phyloP scores from a whole-genome alignment of 306 rosid genomes.

The Pyrus communis region DNA sequence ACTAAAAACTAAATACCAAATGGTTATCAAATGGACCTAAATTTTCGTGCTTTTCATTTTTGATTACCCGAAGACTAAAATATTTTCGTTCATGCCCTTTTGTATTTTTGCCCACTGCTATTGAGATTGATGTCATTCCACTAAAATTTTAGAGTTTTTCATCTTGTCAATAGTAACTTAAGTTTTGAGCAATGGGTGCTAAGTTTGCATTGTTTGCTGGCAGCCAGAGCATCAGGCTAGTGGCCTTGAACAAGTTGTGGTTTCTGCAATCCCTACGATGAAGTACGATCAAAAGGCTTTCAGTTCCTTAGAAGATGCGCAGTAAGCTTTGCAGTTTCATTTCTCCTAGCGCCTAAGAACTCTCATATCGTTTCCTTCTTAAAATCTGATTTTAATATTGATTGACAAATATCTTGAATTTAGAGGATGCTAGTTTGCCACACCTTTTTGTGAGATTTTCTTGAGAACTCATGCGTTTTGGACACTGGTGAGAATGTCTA shows the following conservation, averaged over 20 bases:
- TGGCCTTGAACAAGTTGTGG: constrained; percentile 64
- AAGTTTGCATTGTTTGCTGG: constrained; percentile 49
- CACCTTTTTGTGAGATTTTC: neutral
- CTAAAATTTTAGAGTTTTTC: neutral
- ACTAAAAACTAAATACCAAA: too few relatives aligned
- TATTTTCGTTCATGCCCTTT: neutral
- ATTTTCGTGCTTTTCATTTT: neutral
- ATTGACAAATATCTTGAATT: neutral
- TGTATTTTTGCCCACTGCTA: neutral
- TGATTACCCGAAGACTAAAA: neutral
- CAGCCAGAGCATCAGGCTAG: constrained; percentile 75
- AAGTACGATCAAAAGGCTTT: constrained; percentile 75
- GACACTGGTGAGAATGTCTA: neutral
- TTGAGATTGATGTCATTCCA: neutral
- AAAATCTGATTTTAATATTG: neutral
- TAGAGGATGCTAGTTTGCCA: neutral
- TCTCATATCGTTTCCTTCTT: neutral
- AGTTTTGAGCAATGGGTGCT: constrained; percentile 23
- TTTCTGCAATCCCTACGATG: constrained; percentile 91
- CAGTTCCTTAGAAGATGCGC: constrained; percentile 67
- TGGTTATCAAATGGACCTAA: neutral
- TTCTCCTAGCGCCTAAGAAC: neutral
- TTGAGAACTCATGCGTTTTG: neutral
- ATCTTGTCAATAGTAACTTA: neutral
- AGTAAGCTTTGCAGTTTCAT: constrained; percentile 46